Evolutionary conservation across 2,329 filamentous ascomycete genomes (phyloP), one percentile per base, ranked within the genome.

Genomic region (Coniochaeta pulveracea): DNA sequence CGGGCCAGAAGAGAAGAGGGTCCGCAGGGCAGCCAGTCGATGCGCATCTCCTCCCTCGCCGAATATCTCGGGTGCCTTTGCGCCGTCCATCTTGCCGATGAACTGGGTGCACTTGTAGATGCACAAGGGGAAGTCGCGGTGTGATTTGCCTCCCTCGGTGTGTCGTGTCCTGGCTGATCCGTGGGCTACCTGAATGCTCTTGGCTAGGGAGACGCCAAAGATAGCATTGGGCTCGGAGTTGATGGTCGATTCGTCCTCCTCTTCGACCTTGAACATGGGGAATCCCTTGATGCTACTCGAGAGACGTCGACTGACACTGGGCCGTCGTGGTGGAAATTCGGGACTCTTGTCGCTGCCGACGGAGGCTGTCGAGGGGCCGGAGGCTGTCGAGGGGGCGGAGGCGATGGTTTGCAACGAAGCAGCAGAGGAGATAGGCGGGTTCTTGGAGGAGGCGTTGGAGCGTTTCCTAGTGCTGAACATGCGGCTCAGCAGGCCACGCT

Each of bases 91-190:
- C 12, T 17, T 31, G 18, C 28, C 28, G 34, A 45, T 55, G 38
- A 62, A 43, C 38, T 57, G 60, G 34, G 48, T 49, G 36, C 58
- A 63, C 28, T 55, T 54, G 29, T 61, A 52, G 29, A 64, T 46
- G 41, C 56, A 60, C 11, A 63, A 44, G 5, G 61, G 61, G 37
- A 63, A 63, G 8, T 57, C 55, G 17, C 56, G 52, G 19, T 52
- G 48, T 11, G 56, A 54, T 4, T 52, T 52, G 28, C 10, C 16
- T n/a, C 18, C n/a, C 18, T 31, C 22, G 26, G 47, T 47, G 43
- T 63, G 60, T 34, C 55, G 53, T 1, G 57, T 58, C 37, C 55
- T 52, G 6, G 57, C 58, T 2, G 52, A 44, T 4, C 57, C 54
- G 26, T 54, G 52, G 16, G 59, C 58, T 7, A 61, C 43, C 21